Percentiles rank a stretch among this genome's conserved stretches.
Conservation (phyloP, 2,329 filamentous ascomycete genomes). For the Periglandula ipomoeae region DNA sequence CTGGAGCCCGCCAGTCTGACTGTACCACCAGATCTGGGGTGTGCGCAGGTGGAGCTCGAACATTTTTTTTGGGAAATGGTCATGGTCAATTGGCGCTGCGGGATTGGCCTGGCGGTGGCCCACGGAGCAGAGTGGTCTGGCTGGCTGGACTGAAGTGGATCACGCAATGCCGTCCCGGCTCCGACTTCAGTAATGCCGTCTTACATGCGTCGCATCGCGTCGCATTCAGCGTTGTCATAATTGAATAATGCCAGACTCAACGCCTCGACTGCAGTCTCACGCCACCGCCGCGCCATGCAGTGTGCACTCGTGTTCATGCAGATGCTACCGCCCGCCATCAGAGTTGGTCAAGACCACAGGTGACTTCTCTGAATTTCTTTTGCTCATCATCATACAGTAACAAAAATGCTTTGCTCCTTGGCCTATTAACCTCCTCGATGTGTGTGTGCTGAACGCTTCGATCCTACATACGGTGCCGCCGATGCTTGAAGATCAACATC, state of each 20-base stretch:
- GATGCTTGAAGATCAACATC: neutral
- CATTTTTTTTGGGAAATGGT: conserved; percentile 14
- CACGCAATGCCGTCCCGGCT: conserved; percentile 1
- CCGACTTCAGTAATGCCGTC: neutral
- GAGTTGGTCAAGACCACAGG: no score
- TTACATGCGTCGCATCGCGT: neutral
- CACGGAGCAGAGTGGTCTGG: neutral
- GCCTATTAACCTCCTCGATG: neutral
- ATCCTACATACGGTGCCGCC: neutral
- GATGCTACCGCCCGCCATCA: no score
- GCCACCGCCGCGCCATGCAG: no score
- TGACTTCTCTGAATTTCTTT: neutral
- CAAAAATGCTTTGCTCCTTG: neutral
- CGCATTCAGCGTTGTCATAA: no score
- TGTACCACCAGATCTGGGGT: neutral
- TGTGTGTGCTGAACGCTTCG: neutral
- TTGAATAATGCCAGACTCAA: no score
- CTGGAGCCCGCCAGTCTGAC: neutral
- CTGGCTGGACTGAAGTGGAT: neutral
- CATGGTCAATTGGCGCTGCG: conserved; percentile 25
- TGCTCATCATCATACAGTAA: no score
- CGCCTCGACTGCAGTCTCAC: no score
- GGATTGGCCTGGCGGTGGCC: conserved; percentile 21
- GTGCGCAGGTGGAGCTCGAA: conserved; percentile 7
- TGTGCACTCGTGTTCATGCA: neutral